Percentiles rank a stretch among this genome's conserved stretches.
Evolutionary conservation across 768 basidiomycete genomes (phyloP).

Genomic region (Collybiopsis luxurians): DNA sequence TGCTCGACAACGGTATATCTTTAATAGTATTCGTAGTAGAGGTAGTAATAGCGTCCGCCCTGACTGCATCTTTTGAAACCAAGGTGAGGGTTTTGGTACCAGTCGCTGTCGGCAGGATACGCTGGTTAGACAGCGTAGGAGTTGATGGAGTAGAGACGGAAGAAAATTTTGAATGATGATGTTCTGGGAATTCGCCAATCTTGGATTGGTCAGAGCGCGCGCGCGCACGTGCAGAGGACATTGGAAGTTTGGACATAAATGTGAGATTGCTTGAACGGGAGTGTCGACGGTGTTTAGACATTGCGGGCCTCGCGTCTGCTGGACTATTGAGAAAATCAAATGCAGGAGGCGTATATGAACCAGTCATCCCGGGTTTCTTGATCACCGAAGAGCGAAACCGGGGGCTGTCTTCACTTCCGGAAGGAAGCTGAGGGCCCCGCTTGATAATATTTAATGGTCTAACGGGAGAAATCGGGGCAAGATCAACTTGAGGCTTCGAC

Average conservation of each 20-base stretch:
- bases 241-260: neutral
- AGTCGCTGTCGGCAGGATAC: neutral
- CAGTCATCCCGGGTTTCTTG: no score
- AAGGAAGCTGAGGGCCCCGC: neutral
- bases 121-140: neutral
- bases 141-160: neutral
- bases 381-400: neutral
- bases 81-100: neutral
- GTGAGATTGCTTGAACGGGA: neutral
- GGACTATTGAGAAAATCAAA: conserved; percentile 1
- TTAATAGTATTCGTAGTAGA: neutral
- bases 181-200: neutral
- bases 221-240: neutral
- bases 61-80: neutral
- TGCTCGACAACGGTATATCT: neutral
- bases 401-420: neutral
- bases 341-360: neutral
- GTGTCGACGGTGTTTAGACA: neutral
- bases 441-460: neutral
- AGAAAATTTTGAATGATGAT: neutral
- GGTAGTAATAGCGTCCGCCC: neutral
- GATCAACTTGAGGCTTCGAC: no score
- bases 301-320: neutral
- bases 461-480: neutral
- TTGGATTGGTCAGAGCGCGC: neutral